Evolutionary conservation across 805 yeast species (phyloP).

Genomic region (Metschnikowia reukaufii): DNA sequence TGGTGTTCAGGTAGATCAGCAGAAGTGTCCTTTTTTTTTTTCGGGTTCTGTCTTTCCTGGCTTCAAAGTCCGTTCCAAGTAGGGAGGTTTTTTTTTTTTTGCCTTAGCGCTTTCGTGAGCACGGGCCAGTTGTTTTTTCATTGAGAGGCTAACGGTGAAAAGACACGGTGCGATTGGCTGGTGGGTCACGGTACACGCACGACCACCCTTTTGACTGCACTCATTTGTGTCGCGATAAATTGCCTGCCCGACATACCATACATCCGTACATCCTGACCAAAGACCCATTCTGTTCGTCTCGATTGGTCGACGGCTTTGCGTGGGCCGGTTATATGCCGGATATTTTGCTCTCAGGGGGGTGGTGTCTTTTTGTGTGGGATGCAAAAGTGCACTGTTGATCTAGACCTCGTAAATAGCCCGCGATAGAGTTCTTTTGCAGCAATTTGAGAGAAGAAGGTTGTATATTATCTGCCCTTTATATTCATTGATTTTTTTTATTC

Average conservation of each 20-base stretch:
- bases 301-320: background rate
- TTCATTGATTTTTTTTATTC: no score
- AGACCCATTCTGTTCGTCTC: background rate
- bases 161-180: constrained; percentile 24
- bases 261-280: background rate
- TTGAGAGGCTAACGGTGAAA: constrained; percentile 18
- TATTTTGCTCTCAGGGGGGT: no score
- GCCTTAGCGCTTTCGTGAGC: constrained; percentile 7
- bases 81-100: constrained; percentile 9
- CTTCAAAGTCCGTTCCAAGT: constrained; percentile 9
- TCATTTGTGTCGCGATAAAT: background rate
- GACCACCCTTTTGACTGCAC: constrained; percentile 1
- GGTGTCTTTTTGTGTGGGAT: no score
- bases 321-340: background rate
- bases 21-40: constrained; percentile 9
- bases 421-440: no score
- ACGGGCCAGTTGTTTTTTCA: constrained; percentile 9
- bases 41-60: constrained; percentile 3
- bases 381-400: no score
- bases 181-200: constrained; percentile 18
- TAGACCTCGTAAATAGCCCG: no score
- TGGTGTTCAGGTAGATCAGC: constrained; percentile 2
- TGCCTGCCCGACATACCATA: background rate
- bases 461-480: no score
- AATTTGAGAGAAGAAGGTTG: no score